Percentiles rank a stretch among this genome's conserved stretches.
phyloP scores from a whole-genome alignment of 805 yeast species.

The Lachancea quebecensis region DNA sequence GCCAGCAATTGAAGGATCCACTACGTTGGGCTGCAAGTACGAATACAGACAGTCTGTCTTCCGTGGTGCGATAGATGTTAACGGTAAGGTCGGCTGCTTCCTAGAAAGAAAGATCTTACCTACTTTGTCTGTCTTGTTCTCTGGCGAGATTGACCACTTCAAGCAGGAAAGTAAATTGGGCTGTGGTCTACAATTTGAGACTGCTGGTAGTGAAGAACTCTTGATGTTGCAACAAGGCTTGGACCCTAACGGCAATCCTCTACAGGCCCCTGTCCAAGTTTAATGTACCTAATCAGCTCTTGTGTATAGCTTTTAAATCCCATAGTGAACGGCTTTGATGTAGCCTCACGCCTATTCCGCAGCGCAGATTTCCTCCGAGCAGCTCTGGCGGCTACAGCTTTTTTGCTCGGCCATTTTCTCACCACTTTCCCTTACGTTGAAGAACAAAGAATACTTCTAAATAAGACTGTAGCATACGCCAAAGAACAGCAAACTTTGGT shows the following conservation, averaged over 20 bases:
- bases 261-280: constrained; percentile 67
- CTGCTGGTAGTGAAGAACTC: constrained; percentile 89
- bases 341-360: too few relatives aligned
- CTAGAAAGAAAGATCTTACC: constrained; percentile 92
- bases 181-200: constrained; percentile 90
- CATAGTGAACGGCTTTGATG: too few relatives aligned
- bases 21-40: constrained; percentile 94
- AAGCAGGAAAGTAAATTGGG: constrained; percentile 78
- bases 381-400: too few relatives aligned
- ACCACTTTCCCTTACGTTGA: too few relatives aligned
- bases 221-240: constrained; percentile 87
- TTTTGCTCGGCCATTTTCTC: too few relatives aligned
- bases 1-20: constrained; percentile 81
- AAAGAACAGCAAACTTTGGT: too few relatives aligned
- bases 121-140: constrained; percentile 78
- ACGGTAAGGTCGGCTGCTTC: constrained; percentile 85
- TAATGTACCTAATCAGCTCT: constrained; percentile 16
- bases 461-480: too few relatives aligned
- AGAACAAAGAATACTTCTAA: too few relatives aligned
- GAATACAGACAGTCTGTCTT: constrained; percentile 94
- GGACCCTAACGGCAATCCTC: constrained; percentile 81
- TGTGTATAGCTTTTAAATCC: constrained; percentile 5
- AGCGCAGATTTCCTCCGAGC: too few relatives aligned
- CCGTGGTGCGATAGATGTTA: constrained; percentile 89
- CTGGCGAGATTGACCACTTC: constrained; percentile 88